Evolutionary conservation across 1,139 yeast genomes (phyloP), one percentile per base, ranked within the genome.

Genomic region (Debaryomyces fabryi): DNA sequence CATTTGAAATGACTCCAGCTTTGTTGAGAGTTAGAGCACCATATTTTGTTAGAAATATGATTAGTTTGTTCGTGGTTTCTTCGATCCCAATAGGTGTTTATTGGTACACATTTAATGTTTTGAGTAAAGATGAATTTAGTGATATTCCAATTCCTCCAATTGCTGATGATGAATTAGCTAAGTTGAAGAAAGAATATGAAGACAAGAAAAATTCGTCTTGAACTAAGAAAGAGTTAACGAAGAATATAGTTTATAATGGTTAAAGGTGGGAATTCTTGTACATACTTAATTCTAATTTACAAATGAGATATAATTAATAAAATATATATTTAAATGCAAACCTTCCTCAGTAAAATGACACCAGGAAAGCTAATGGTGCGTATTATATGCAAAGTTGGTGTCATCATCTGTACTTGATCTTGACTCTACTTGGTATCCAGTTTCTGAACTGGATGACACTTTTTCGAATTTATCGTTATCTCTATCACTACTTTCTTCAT

Each of bases 131-230:
- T 63, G 97, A 92, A 58, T 89, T 92, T 64, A 81, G 78, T 44
- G 97, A 91, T 65, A 88, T 92, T 58, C 97, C 97, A 45, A 85
- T 92, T 55, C 98, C 98, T 44, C 97, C 97, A 25, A 79, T 92
- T 55, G 80, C 86, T 39, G 96, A 88, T 51, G 83, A 78, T 48
- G 96, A 90, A 64, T 77, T 92, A 63, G 81, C 79, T 48, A 77
- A 82, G 67, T 79, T 92, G 71, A 83, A 79, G 67, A 75, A 78
- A 62, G 93, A 89, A 63, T 86, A 86, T 59, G 85, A 80, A 57
- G 69, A 68, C 38, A 75, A 72, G 58, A 71, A 74, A 57, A 64
- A 65, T 45, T 42, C 38, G 21, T 40, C 39, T 15, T 23, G 34
- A 34, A 10, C 16, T 32, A 8, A 7, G n/a, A 12, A 21, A 18